Evolutionary conservation across 108 stramenopile species (phyloP), one percentile per base, ranked within the genome.

Genomic region (Heterococcus sp.): DNA sequence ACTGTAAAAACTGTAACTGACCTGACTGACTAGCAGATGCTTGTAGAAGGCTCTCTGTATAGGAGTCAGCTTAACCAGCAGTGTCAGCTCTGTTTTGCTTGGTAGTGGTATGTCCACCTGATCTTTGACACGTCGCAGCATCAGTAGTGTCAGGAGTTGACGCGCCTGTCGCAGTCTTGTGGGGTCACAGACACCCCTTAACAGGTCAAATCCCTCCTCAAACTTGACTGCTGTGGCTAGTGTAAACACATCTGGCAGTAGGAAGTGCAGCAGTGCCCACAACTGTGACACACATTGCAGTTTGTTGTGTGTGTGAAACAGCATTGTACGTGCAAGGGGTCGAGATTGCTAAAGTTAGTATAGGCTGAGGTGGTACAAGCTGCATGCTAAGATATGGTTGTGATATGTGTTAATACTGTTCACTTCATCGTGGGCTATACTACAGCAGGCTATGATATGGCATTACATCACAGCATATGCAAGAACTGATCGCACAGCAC

Each of bases 21-120:
- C 39, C 31, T 63, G n/a, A 0, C 4, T 63, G 28, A 71, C 69
- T 3, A 85, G 71, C 32, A 85, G 71, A 38, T 76, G 76, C 69
- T 88, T 91, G 84, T 99, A 99, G 92, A 94, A 94, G 66, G 94
- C 88, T 65, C 89, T 92, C 85, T 99, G 98, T 94, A 93, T 93
- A 37, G 90, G 86, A 2, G 95, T 94, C 46, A 99, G 85, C 8
- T 66, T 71, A 1, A 86, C 77, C 90, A 96, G 91, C 2, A 86
- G 32, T 39, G 38, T 68, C 27, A 86, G 38, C 66, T 86, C 85
- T 72, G 81, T 35, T 66, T 40, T 78, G 14, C 76, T 63, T 21
- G 95, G 95, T 72, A 97, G 78, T 33, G 93, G 90, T 11, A 87
- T 69, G 33, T 93, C 88, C 2, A 96, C 97, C 63, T 94, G 75